Percentiles rank a stretch among this genome's conserved stretches.
Conservation (phyloP, 1,139 yeast species). For the Pichia inconspicua region DNA sequence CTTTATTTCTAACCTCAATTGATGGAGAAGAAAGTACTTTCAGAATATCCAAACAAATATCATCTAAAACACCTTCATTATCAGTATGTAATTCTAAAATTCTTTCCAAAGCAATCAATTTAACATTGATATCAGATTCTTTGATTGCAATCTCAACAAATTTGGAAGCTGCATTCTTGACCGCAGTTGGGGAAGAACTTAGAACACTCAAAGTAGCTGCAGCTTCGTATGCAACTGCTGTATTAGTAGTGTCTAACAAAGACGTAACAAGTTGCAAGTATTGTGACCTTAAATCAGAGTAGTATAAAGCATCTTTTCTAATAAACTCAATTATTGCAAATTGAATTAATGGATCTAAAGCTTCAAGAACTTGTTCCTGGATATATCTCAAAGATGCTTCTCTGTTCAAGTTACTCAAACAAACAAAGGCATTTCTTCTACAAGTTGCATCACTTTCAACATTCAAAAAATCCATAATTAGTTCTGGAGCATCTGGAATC, state of each 20-base stretch:
- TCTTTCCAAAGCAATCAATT: constrained; percentile 84
- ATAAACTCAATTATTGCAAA: constrained; percentile 88
- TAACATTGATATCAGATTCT: constrained; percentile 90
- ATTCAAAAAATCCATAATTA: constrained; percentile 62
- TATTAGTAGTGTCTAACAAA: constrained; percentile 60
- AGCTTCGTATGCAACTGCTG: constrained; percentile 86
- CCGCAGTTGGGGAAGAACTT: constrained; percentile 59
- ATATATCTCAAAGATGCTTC: constrained; percentile 78
- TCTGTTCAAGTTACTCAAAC: constrained; percentile 75
- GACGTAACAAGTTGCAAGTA: constrained; percentile 70
- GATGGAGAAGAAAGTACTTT: constrained; percentile 84
- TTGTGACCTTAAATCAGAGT: constrained; percentile 59
- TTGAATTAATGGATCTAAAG: constrained; percentile 81
- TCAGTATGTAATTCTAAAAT: constrained; percentile 66
- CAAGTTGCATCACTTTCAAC: constrained; percentile 91
- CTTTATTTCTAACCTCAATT: constrained; percentile 82
- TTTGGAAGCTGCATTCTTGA: constrained; percentile 71
- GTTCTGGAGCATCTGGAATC: constrained; percentile 90
- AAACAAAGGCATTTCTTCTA: constrained; percentile 90
- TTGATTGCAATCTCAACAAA: constrained; percentile 83
- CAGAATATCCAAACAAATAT: constrained; percentile 76
- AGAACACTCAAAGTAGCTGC: constrained; percentile 76
- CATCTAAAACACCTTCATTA: constrained; percentile 81
- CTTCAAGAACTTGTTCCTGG: constrained; percentile 61
- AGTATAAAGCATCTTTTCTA: constrained; percentile 64